Conservation (phyloP, 2,329 filamentous ascomycete species). For the Talaromyces sp. region DNA sequence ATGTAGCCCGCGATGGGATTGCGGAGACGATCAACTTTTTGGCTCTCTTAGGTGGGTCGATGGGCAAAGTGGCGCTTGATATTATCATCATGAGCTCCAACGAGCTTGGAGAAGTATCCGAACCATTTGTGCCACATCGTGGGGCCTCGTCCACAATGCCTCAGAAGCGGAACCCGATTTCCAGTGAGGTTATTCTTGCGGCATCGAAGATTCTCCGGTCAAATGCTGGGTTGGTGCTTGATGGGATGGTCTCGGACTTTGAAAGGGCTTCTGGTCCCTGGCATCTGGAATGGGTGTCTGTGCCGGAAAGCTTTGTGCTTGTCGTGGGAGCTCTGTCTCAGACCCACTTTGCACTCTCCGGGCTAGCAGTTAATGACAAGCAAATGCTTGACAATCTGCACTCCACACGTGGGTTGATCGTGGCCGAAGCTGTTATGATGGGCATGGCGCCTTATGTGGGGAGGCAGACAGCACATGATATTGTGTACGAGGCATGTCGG, state of each 20-base stretch:
- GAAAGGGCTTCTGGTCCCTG: constrained; percentile 56
- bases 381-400: constrained; percentile 50
- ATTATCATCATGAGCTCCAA: constrained; percentile 57
- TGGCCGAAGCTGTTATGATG: constrained; percentile 60
- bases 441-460: constrained; percentile 50
- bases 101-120: constrained; percentile 51
- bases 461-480: constrained; percentile 51
- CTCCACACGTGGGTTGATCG: constrained; percentile 51
- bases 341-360: constrained; percentile 50
- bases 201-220: constrained; percentile 51
- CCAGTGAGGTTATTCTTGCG: constrained; percentile 53
- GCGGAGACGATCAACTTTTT: constrained; percentile 53
- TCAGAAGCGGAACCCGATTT: constrained; percentile 57
- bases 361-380: constrained; percentile 48
- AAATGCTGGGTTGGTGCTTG: constrained; percentile 49
- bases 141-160: constrained; percentile 56
- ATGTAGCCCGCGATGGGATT: constrained; percentile 51
- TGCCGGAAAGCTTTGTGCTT: constrained; percentile 52
- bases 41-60: constrained; percentile 49
- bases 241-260: constrained; percentile 56
- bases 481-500: constrained; percentile 54
- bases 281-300: constrained; percentile 56
- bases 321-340: constrained; percentile 51
- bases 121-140: constrained; percentile 53
- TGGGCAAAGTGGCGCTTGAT: constrained; percentile 55